These are phyloP conservation scores for Trichosporon sp. DNA, from an alignment of 1,284 basidiomycete species.

Conservation along the genomic window DNA sequence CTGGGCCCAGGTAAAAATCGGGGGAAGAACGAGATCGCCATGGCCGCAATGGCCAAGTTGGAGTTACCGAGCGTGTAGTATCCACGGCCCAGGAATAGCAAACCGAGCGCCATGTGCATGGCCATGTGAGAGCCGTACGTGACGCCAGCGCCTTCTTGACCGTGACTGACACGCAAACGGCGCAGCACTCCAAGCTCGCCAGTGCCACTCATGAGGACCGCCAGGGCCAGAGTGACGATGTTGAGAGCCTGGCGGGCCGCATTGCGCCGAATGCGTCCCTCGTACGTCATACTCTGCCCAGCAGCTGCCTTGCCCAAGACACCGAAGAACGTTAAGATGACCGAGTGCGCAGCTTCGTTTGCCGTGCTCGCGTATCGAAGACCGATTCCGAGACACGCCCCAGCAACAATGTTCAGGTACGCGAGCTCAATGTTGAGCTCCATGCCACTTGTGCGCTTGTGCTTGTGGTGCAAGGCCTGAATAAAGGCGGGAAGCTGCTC, in stretches of 20 bases:
- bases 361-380: constrained; percentile 93
- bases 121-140: constrained; percentile 88
- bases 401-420: constrained; percentile 82
- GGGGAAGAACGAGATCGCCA: constrained; percentile 88
- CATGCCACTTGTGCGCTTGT: constrained; percentile 36
- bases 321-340: constrained; percentile 76
- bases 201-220: constrained; percentile 93
- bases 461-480: constrained; percentile 57
- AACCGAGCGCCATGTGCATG: constrained; percentile 82
- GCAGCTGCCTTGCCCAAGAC: constrained; percentile 57
- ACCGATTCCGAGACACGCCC: constrained; percentile 84
- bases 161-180: constrained; percentile 83
- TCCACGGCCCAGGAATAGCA: constrained; percentile 91
- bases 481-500: constrained; percentile 70
- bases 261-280: constrained; percentile 75
- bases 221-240: constrained; percentile 75
- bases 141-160: constrained; percentile 72
- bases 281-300: constrained; percentile 66
- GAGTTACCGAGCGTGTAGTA: constrained; percentile 88
- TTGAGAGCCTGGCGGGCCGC: constrained; percentile 85
- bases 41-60: constrained; percentile 80
- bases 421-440: constrained; percentile 79
- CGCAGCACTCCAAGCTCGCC: constrained; percentile 87
- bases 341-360: constrained; percentile 73
- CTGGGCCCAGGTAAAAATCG: constrained; percentile 70